These are phyloP conservation scores for Meira nashicola DNA, from an alignment of 1,284 basidiomycete species.

Conservation along the genomic window DNA sequence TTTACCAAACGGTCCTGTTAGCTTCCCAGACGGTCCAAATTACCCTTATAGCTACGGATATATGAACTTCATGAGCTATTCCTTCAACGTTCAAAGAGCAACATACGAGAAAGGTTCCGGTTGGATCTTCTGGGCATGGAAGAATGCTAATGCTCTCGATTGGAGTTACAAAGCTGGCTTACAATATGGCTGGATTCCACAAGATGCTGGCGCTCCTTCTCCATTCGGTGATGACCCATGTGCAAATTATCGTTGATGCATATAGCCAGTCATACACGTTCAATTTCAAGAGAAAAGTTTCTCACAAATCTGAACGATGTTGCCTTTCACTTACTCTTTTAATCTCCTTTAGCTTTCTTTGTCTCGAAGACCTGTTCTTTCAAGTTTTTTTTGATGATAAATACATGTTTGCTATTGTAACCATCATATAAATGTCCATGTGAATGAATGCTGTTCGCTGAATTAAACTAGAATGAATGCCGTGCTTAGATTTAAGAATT, in stretches of 20 bases:
- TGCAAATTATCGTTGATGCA: neutral
- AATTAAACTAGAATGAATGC: too few relatives aligned
- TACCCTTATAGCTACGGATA: constrained; percentile 35
- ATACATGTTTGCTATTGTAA: too few relatives aligned
- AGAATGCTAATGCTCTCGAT: constrained; percentile 56
- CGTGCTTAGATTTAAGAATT: too few relatives aligned
- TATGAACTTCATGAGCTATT: constrained; percentile 18
- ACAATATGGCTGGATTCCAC: constrained; percentile 35
- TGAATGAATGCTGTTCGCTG: too few relatives aligned
- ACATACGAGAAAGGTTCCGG: constrained; percentile 56
- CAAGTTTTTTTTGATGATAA: too few relatives aligned
- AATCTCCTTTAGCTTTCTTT: too few relatives aligned
- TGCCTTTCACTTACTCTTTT: too few relatives aligned
- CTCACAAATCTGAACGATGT: too few relatives aligned
- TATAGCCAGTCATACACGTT: too few relatives aligned
- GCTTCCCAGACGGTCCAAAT: constrained; percentile 32
- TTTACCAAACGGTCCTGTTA: constrained; percentile 32
- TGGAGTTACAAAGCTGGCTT: constrained; percentile 51
- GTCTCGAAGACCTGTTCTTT: too few relatives aligned
- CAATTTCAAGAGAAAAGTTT: too few relatives aligned
- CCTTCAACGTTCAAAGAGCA: constrained; percentile 12
- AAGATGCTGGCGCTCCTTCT: neutral
- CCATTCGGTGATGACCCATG: constrained; percentile 7
- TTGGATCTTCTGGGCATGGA: constrained; percentile 83
- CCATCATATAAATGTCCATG: too few relatives aligned